Evolutionary conservation across 164 flowering plant genomes (phyloP).

Genomic region (Piper betle): DNA sequence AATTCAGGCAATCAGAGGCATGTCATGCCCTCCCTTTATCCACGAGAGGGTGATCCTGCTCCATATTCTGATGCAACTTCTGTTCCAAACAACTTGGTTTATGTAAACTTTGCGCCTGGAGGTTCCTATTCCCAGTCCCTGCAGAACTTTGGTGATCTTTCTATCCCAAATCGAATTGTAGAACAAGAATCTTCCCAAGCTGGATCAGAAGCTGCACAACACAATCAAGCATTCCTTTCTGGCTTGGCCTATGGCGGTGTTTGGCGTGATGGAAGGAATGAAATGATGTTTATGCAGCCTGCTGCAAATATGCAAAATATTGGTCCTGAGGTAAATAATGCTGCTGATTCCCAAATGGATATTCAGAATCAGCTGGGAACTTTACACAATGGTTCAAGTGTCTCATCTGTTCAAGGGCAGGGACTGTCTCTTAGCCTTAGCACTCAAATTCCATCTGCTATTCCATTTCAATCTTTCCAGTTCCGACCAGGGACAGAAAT

Average conservation of each 20-base stretch:
- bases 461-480: conserved; percentile 27
- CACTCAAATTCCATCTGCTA: conserved; percentile 36
- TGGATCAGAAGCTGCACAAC: conserved; percentile 24
- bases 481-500: conserved; percentile 27
- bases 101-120: not conserved
- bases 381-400: conserved; percentile 20
- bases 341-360: conserved; percentile 22
- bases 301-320: conserved; percentile 18
- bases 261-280: conserved; percentile 61
- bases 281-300: conserved; percentile 41
- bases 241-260: conserved; percentile 21
- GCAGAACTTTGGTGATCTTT: conserved; percentile 28
- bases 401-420: conserved; percentile 18
- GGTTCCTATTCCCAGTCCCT: conserved; percentile 27
- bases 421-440: conserved; percentile 70
- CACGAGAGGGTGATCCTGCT: conserved; percentile 35
- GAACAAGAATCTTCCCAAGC: conserved; percentile 24
- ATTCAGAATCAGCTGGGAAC: conserved; percentile 22
- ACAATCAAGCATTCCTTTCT: conserved; percentile 47
- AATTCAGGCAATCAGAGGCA: conserved; percentile 52
- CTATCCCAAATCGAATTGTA: conserved; percentile 6
- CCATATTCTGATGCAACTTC: conserved; percentile 38
- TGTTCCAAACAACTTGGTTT: conserved; percentile 35
- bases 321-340: conserved; percentile 14
- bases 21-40: conserved; percentile 31